Base-by-base conservation (phyloP, 805 yeast species). In the Martiniozyma abietophila region DNA sequence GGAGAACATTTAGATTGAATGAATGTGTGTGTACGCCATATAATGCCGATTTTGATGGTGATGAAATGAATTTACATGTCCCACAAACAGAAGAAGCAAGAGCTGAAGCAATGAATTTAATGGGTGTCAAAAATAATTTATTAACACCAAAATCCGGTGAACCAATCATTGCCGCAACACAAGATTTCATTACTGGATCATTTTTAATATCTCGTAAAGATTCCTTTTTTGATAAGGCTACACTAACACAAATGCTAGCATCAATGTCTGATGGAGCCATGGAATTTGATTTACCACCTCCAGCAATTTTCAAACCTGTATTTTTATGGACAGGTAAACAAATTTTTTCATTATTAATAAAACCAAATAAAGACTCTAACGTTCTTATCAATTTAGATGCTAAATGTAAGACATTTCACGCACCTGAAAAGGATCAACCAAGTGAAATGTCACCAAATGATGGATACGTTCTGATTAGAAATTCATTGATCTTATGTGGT, bases 21-120 rank as follows among this genome's bases (percentile, higher is more conserved):
- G 97, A 92, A 60, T 92, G 98, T 79, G 99, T 92, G 8, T 92
- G 98, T 64, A 92, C 98, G 0, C 98, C 98, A 2, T 92, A 92
- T 62, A 94, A 94, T 58, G 99, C 99, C 29, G 99, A 92, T 80
- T 92, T 92, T 68, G 99, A 92, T 67, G 99, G 99, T 71, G 99
- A 92, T 62, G 99, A 92, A 65, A 92, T 92, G 99, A 92, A 92
- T 63, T 80, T 92, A 65, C 99, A 92, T 54, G 98, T 89, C 47
- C 98, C 99, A 3, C 99, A 92, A 59, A 82, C 96, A 7, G 95
- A 88, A 45, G 99, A 92, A 59, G 37, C 98, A 1, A 67, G 98
- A 45, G 95, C 97, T 1, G 99, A 92, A 59, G 98, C 98, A n/a
- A 85, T 89, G 59, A 83, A 82, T 51, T 68, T 92, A 52, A 92